Evolutionary conservation across 176 grass and related monocot species (phyloP).

Genomic region (Chloris gayana): DNA sequence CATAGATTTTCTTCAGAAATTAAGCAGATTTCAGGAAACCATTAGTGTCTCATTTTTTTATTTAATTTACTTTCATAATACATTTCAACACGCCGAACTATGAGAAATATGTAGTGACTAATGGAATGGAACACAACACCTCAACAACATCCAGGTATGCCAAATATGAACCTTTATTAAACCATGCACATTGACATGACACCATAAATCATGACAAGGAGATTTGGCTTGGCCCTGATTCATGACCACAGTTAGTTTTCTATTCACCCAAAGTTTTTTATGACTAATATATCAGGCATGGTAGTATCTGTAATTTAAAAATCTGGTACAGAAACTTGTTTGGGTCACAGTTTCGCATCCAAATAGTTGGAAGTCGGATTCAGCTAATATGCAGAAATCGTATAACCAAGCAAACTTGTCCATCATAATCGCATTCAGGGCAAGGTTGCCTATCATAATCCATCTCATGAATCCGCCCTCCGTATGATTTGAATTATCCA

Average conservation of each 20-base stretch:
- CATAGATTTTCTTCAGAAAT: background rate
- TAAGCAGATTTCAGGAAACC: background rate
- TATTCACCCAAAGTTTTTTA: background rate
- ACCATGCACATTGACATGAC: background rate
- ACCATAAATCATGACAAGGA: background rate
- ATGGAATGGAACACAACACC: background rate
- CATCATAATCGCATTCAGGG: background rate
- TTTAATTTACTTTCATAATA: background rate
- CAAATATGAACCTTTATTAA: background rate
- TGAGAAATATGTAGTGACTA: background rate
- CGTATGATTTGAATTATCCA: background rate
- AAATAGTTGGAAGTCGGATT: background rate
- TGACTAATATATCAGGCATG: background rate
- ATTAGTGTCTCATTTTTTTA: background rate
- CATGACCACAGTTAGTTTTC: background rate
- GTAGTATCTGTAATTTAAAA: background rate
- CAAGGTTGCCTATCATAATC: background rate
- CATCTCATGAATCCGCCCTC: background rate
- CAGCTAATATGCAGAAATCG: background rate
- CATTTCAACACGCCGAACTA: background rate
- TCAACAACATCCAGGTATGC: background rate
- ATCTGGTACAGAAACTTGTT: background rate
- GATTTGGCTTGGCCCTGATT: background rate
- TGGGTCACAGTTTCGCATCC: background rate
- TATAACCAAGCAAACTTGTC: background rate